Evolutionary conservation across 192 early-diverging fungal genomes (phyloP).

Genomic region (Podochytrium sp.): DNA sequence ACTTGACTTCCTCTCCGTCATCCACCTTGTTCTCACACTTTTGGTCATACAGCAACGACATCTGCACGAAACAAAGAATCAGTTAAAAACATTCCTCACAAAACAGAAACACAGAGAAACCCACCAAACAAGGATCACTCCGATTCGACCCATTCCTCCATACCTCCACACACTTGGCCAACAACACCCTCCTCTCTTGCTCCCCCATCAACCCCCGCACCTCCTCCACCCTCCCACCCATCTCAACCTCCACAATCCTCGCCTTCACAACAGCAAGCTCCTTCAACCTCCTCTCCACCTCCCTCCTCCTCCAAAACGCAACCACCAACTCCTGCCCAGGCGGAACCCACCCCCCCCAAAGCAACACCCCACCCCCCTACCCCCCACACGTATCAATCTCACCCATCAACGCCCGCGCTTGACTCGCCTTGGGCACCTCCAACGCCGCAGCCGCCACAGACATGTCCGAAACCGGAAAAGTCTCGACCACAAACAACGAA

Average conservation of each 20-base stretch:
- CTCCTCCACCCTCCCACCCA: not conserved
- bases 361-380: slow-evolving; percentile 47
- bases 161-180: slow-evolving; percentile 36
- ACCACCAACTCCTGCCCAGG: slow-evolving; percentile 26
- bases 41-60: slow-evolving; percentile 15
- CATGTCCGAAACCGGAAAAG: slow-evolving; percentile 21
- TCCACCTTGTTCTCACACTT: not conserved
- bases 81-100: not conserved
- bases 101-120: not conserved
- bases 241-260: slow-evolving; percentile 28
- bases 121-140: slow-evolving; percentile 20
- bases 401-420: not conserved
- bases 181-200: slow-evolving; percentile 10
- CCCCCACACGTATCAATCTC: slow-evolving; percentile 23
- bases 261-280: slow-evolving; percentile 32
- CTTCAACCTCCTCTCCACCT: not conserved
- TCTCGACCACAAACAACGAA: slow-evolving; percentile 20
- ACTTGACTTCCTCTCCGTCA: slow-evolving; percentile 26
- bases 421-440: slow-evolving; percentile 4
- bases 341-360: slow-evolving; percentile 37
- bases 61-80: not conserved
- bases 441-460: too few relatives aligned
- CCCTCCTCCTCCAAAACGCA: slow-evolving; percentile 25
- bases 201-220: not conserved
- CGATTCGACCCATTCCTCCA: slow-evolving; percentile 24